Evolutionary conservation across 2,329 filamentous ascomycete species (phyloP), one percentile per base, ranked within the genome.

Genomic region (Dothideomycetes sp.): DNA sequence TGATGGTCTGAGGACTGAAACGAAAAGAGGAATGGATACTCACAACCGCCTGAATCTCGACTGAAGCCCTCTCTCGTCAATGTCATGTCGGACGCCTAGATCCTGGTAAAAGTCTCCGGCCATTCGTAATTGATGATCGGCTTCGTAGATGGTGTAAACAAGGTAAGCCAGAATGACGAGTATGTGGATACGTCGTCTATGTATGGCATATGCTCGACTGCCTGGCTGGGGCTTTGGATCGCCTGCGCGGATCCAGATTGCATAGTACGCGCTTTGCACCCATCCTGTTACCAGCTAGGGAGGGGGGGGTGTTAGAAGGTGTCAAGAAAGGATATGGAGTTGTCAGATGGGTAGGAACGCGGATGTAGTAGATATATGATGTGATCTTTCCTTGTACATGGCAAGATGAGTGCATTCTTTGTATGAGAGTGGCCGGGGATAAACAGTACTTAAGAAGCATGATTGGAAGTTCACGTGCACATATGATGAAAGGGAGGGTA

Each of bases 91-190:
- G 1, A 95, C 73, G 27, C 77, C 77, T 0, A 98, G 74, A 47
- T 81, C 73, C 34, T 75, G 68, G 65, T 95, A 96, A 65, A 83
- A 94, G 59, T 85, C 79, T 14, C 81, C 78, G 1, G 70, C 66
- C 33, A 72, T 66, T 46, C 77, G 81, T 19, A 94, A 71, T 47
- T 85, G 78, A 65, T 84, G 78, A 69, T 94, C 84, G 53, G 86
- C 82, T 64, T 96, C 89, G 65, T 88, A 91, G 52, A 96, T 77
- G 34, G 87, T 94, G 69, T 94, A 95, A 48, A 81, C 64, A 29
- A 96, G 83, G 65, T 96, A 98, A 45, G 75, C 65, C 36, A 81
- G 69, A 37, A 96, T 81, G 53, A 96, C 84, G 50, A 81, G 68
- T 55, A 89, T 81, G 58, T 91, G 79, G 57, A 95, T 89, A 51